Evolutionary conservation across 1,284 basidiomycete species (phyloP), one percentile per base, ranked within the genome.

Genomic region (Puccinia coronata): DNA sequence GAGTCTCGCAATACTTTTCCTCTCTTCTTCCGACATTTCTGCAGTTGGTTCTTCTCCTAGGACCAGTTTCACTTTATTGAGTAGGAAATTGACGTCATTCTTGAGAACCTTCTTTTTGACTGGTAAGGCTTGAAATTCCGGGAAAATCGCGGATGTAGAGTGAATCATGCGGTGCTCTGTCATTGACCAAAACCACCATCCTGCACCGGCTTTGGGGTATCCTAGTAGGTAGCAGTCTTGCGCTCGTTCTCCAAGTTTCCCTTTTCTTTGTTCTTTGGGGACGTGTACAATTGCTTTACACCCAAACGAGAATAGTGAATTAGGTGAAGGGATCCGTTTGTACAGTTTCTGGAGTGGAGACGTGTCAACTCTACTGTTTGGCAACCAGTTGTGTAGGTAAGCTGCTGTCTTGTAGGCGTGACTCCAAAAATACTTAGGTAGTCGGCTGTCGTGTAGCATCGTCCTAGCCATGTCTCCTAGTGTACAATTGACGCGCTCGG

Each of bases 381-480:
- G 70, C 2, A 72, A 4, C n/a, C n/a, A n/a, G 20, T 25, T 51
- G 47, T 51, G 31, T 11, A 53, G 41, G 4, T n/a, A n/a, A n/a
- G n/a, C n/a, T n/a, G n/a, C n/a, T n/a, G n/a, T n/a, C n/a, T n/a
- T n/a, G n/a, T n/a, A 72, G 23, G 43, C 23, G 20, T 23, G 53
- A 14, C 34, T 53, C 70, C 70, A 72, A 1, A 43, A 72, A 9
- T 53, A 0, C 1, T 31, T n/a, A 9, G 70, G 70, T 25, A 72
- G 41, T 28, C 51, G 5, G 25, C n/a, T n/a, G n/a, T n/a, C n/a
- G n/a, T 53, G 20, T 4, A 72, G 53, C 70, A 55, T 51, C 3
- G 70, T 53, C 18, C 47, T 51, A 6, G 49, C 70, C 70, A 72
- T 72, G 25, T 72, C 70, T 4, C 70, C 53, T 3, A 72, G 14